Evolutionary conservation across 495 filamentous ascomycete species (phyloP).

Genomic region (Podospora tetraspora): DNA sequence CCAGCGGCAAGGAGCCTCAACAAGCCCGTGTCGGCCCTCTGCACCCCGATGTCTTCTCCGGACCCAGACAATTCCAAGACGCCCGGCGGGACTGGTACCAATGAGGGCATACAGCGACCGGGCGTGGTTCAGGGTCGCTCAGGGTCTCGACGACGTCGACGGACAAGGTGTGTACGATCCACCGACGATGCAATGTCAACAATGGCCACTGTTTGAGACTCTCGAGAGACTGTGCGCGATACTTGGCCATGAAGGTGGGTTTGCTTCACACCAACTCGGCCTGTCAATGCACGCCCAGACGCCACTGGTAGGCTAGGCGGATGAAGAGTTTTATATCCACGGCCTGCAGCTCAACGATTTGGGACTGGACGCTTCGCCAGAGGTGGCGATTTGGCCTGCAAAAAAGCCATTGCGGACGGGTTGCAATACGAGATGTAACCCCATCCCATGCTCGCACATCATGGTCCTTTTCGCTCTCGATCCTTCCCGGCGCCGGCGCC

Average conservation of each 20-base stretch:
- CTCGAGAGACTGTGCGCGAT: background rate
- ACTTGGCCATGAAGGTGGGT: constrained; percentile 3
- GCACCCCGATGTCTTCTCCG: background rate
- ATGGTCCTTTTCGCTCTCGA: background rate
- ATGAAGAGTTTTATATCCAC: constrained; percentile 9
- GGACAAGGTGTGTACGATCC: background rate
- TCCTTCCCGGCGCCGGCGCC: background rate
- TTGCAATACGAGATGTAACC: constrained; percentile 1
- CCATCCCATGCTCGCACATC: background rate
- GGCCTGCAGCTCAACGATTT: constrained; percentile 5
- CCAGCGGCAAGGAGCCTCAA: background rate
- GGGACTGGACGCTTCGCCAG: constrained; percentile 2
- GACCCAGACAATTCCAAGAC: background rate
- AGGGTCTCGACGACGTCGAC: background rate
- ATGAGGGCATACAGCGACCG: background rate
- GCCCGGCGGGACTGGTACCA: background rate
- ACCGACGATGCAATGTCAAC: background rate
- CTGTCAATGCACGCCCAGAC: constrained; percentile 10
- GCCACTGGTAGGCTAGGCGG: constrained; percentile 12
- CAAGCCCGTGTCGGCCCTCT: background rate
- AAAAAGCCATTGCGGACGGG: background rate
- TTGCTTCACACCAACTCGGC: background rate
- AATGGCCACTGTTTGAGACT: constrained; percentile 1
- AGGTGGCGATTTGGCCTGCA: constrained; percentile 3
- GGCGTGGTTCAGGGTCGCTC: background rate